Percentiles rank a stretch among this genome's conserved stretches.
Evolutionary conservation across 2,329 filamentous ascomycete species (phyloP).

Genomic region (Neonectria faginata): DNA sequence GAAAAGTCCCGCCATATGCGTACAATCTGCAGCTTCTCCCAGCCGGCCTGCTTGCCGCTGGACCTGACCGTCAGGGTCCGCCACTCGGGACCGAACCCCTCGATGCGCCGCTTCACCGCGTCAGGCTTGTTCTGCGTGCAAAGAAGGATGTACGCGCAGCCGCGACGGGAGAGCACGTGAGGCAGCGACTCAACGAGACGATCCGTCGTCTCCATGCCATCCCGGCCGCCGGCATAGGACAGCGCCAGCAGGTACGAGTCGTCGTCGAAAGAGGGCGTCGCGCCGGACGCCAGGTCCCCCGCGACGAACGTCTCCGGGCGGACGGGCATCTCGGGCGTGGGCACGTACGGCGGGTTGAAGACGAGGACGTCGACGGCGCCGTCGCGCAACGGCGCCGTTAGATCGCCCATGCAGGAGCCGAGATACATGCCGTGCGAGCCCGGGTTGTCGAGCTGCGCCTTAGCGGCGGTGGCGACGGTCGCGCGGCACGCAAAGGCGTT

Average conservation of each 20-base stretch:
- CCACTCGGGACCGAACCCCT: conserved; percentile 69
- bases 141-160: conserved; percentile 89
- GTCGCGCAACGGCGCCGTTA: conserved; percentile 70
- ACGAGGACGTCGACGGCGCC: conserved; percentile 82
- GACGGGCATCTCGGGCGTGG: conserved; percentile 78
- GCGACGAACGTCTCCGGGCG: conserved; percentile 52
- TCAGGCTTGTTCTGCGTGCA: conserved; percentile 92
- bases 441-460: conserved; percentile 52
- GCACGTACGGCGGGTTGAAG: conserved; percentile 98
- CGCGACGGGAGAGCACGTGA: conserved; percentile 69
- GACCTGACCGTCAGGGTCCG: conserved; percentile 79
- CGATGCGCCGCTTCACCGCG: conserved; percentile 73
- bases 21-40: conserved; percentile 93
- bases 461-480: conserved; percentile 75
- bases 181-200: conserved; percentile 79
- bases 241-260: conserved; percentile 87
- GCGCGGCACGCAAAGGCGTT: conserved; percentile 86
- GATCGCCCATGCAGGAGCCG: conserved; percentile 76
- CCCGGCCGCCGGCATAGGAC: conserved; percentile 87
- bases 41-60: conserved; percentile 89
- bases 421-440: conserved; percentile 66
- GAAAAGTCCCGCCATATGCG: conserved; percentile 77
- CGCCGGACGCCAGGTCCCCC: conserved; percentile 41
- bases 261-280: conserved; percentile 71
- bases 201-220: conserved; percentile 95